Conservation (phyloP, 2,329 filamentous ascomycete genomes). For the Pyrenophora seminiperda region DNA sequence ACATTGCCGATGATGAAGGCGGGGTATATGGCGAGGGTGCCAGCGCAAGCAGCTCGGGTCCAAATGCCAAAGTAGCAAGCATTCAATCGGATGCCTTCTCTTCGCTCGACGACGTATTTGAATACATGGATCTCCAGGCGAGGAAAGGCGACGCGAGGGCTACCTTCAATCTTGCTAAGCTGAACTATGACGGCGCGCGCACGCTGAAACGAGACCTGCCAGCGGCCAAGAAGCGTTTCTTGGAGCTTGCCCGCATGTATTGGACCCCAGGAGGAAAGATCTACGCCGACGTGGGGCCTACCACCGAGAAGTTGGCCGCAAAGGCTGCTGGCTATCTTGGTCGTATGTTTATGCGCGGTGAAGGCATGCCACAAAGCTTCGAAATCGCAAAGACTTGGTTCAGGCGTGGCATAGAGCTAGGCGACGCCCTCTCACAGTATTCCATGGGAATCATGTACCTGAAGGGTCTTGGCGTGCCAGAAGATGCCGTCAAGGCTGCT, state of each 20-base stretch:
- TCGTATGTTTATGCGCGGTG: constrained; percentile 86
- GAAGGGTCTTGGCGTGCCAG: constrained; percentile 72
- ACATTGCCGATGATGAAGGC: constrained; percentile 86
- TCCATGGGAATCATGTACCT: constrained; percentile 83
- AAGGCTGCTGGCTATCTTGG: constrained; percentile 88
- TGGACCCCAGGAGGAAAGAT: constrained; percentile 81
- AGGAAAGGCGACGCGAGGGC: constrained; percentile 88
- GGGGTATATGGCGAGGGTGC: constrained; percentile 96
- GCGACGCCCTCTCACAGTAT: constrained; percentile 83
- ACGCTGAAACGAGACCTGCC: constrained; percentile 74
- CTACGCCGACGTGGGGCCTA: constrained; percentile 69
- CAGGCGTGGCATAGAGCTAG: constrained; percentile 73
- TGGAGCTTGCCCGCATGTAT: constrained; percentile 76
- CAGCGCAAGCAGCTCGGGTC: constrained; percentile 84
- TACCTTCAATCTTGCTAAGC: constrained; percentile 80
- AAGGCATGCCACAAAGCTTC: constrained; percentile 80
- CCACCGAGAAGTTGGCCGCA: constrained; percentile 76
- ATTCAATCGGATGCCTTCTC: constrained; percentile 81
- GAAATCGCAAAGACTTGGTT: constrained; percentile 82
- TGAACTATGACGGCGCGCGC: constrained; percentile 86
- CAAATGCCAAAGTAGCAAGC: constrained; percentile 75
- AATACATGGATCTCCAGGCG: constrained; percentile 89
- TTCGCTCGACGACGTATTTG: constrained; percentile 88
- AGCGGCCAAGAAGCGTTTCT: constrained; percentile 79
- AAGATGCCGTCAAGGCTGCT: constrained; percentile 73